Evolutionary conservation across 1,284 basidiomycete genomes (phyloP).

Genomic region (Tilletia indica): DNA sequence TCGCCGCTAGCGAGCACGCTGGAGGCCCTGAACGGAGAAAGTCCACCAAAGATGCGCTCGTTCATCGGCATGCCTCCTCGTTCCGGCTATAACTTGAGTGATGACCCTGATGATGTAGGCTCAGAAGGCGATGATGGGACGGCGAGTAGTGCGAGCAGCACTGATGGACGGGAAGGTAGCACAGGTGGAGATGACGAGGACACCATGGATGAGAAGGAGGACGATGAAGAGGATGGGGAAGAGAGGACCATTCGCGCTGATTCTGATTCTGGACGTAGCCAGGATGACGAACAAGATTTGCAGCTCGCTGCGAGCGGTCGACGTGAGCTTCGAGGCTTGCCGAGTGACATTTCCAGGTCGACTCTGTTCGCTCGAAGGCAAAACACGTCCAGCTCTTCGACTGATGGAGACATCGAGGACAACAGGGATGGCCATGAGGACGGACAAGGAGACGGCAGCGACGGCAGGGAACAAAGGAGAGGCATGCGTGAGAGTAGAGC

Average conservation of each 20-base stretch:
- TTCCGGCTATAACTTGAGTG: conserved; percentile 54
- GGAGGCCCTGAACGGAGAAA: background rate
- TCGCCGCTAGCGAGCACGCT: background rate
- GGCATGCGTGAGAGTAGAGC: background rate
- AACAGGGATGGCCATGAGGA: conserved; percentile 6
- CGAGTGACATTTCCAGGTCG: conserved; percentile 10
- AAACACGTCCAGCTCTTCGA: background rate
- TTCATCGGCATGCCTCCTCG: conserved; percentile 55
- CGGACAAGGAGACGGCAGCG: background rate
- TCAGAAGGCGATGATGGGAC: conserved; percentile 45
- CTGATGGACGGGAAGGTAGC: conserved; percentile 35
- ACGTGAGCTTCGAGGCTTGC: conserved; percentile 3
- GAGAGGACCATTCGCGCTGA: background rate
- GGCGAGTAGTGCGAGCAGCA: conserved; percentile 33
- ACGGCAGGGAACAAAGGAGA: conserved; percentile 22
- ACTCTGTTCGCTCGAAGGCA: conserved; percentile 5
- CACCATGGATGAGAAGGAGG: conserved; percentile 33
- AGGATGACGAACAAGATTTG: conserved; percentile 30
- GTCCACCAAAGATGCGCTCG: conserved; percentile 52
- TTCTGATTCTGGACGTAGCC: background rate
- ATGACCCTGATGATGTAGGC: conserved; percentile 54
- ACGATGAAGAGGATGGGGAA: conserved; percentile 20
- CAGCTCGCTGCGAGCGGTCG: background rate
- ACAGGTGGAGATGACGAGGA: conserved; percentile 37
- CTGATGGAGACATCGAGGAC: background rate